phyloP scores from a whole-genome alignment of 192 early-diverging fungal species.

The Obelidium mucronatum region DNA sequence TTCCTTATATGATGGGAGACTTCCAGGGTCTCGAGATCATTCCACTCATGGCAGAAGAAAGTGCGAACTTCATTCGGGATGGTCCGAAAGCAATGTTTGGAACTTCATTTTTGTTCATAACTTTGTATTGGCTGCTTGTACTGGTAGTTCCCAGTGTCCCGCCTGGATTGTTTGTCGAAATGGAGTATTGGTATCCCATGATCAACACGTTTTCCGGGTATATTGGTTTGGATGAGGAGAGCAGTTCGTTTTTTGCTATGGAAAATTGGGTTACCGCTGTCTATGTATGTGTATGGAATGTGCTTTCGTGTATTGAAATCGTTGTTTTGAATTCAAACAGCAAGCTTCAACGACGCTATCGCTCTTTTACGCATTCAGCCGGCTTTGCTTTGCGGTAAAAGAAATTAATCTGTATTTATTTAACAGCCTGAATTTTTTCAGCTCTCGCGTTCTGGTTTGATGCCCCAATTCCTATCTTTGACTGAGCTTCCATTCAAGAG shows the following conservation, averaged over 20 bases:
- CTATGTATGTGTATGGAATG: too few relatives aligned
- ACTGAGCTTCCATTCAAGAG: constrained; percentile 6
- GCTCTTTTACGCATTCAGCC: constrained; percentile 13
- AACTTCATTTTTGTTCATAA: background rate
- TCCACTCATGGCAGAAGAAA: constrained; percentile 30
- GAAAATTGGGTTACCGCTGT: background rate
- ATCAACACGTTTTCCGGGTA: background rate
- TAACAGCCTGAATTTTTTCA: too few relatives aligned
- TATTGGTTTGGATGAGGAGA: background rate
- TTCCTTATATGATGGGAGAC: background rate
- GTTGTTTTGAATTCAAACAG: background rate
- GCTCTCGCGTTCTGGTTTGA: constrained; percentile 20
- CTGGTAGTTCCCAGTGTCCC: background rate
- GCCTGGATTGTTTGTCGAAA: constrained; percentile 1
- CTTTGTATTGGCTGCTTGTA: background rate
- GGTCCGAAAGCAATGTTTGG: constrained; percentile 17
- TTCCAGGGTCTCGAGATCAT: constrained; percentile 27
- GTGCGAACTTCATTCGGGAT: constrained; percentile 2
- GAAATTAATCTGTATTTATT: too few relatives aligned
- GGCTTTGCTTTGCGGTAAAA: constrained; percentile 21
- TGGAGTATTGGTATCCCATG: background rate
- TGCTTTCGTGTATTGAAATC: background rate
- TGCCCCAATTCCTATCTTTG: constrained; percentile 16
- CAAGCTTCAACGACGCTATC: background rate
- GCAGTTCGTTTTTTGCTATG: background rate